Conservation (phyloP, 2,329 filamentous ascomycete genomes). For the Stemphylium lycopersici region DNA sequence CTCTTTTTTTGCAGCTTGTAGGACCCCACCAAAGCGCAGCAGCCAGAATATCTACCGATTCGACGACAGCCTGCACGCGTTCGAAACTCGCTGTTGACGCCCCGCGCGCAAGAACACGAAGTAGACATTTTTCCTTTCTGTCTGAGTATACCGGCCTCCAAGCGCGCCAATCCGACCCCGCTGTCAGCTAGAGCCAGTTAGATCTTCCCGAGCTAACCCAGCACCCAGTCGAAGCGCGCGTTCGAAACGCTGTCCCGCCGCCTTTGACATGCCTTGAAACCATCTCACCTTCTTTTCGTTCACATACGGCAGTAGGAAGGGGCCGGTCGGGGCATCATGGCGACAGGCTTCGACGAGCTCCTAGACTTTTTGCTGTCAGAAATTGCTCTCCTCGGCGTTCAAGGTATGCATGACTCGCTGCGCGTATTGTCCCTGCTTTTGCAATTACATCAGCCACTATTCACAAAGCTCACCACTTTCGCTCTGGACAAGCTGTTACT, state of each 20-base stretch:
- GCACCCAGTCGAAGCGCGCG: constrained; percentile 15
- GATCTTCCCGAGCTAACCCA: constrained; percentile 4
- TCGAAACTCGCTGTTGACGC: constrained; percentile 15
- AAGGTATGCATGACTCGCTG: constrained; percentile 56
- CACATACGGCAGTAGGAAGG: constrained; percentile 21
- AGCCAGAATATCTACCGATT: constrained; percentile 17
- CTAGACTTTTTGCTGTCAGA: constrained; percentile 64
- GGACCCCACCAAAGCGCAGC: constrained; percentile 19
- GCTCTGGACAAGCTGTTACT: neutral
- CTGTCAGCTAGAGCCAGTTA: constrained; percentile 10
- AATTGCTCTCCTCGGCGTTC: constrained; percentile 63
- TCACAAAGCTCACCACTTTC: neutral
- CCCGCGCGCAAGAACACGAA: neutral
- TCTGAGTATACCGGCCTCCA: neutral
- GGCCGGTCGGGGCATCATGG: constrained; percentile 33
- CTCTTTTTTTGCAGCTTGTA: constrained; percentile 13
- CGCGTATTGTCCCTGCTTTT: constrained; percentile 9
- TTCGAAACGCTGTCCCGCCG: constrained; percentile 30
- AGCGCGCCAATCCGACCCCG: neutral
- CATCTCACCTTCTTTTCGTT: constrained; percentile 12
- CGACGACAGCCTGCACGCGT: constrained; percentile 14
- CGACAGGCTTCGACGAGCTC: constrained; percentile 59
- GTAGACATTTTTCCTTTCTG: neutral
- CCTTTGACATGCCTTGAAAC: constrained; percentile 20
- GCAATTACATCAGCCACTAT: constrained; percentile 5